Evolutionary conservation across 2,329 filamentous ascomycete species (phyloP).

Genomic region (Didymella exigua): DNA sequence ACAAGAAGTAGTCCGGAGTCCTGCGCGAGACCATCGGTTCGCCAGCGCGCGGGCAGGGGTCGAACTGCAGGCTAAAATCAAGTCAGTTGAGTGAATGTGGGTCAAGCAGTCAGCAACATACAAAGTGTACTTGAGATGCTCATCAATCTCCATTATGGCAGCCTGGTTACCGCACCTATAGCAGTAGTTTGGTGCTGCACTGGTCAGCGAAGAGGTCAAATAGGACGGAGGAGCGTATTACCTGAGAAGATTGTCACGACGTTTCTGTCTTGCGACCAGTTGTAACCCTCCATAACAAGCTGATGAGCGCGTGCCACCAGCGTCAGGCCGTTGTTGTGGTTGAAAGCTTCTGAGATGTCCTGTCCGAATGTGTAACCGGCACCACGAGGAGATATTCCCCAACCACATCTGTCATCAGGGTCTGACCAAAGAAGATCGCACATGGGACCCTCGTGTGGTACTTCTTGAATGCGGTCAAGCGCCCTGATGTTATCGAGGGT

Average conservation of each 20-base stretch:
- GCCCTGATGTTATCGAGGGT: slow-evolving; percentile 72
- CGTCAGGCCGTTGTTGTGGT: slow-evolving; percentile 97
- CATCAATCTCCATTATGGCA: slow-evolving; percentile 99
- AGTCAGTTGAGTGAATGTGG: slow-evolving; percentile 26
- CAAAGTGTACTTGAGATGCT: slow-evolving; percentile 99
- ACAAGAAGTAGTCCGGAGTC: slow-evolving; percentile 99
- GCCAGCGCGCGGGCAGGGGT: slow-evolving; percentile 94
- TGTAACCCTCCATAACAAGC: slow-evolving; percentile 99
- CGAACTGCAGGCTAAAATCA: slow-evolving; percentile 87
- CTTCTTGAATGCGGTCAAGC: slow-evolving; percentile 64
- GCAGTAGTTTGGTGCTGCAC: slow-evolving; percentile 73
- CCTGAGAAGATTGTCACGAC: slow-evolving; percentile 96
- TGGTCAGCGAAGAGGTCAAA: slow-evolving; percentile 33
- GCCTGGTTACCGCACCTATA: slow-evolving; percentile 99
- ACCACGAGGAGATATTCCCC: slow-evolving; percentile 93
- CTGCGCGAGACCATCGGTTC: slow-evolving; percentile 96
- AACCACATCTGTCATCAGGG: slow-evolving; percentile 93
- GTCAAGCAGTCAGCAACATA: slow-evolving; percentile 59
- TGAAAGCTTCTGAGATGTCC: slow-evolving; percentile 98
- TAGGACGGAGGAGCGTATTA: background rate
- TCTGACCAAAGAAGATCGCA: slow-evolving; percentile 83
- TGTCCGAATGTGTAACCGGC: slow-evolving; percentile 95
- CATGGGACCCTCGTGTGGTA: slow-evolving; percentile 77
- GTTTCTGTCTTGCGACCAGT: slow-evolving; percentile 98
- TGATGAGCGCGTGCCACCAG: slow-evolving; percentile 96